Evolutionary conservation across 192 early-diverging fungal genomes (phyloP).

Genomic region (Blastocladiella britannica): DNA sequence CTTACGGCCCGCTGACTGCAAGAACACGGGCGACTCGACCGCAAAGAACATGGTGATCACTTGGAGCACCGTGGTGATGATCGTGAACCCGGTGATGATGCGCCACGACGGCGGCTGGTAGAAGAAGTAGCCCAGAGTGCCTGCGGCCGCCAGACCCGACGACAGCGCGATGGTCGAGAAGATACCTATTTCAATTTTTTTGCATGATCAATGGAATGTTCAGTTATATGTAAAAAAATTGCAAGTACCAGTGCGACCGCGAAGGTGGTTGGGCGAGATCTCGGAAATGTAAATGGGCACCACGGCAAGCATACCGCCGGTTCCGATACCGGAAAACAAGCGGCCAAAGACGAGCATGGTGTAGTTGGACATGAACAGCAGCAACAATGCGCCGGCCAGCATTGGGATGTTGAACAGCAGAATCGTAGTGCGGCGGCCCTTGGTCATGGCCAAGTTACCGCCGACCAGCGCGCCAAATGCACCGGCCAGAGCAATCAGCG

Average conservation of each 20-base stretch:
- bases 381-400: not conserved
- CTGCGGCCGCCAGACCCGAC: not conserved
- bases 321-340: not conserved
- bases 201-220: not conserved
- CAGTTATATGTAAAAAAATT: too few relatives aligned
- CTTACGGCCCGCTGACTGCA: not conserved
- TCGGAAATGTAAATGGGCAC: not conserved
- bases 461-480: not conserved
- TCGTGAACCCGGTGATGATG: not conserved
- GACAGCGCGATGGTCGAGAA: not conserved
- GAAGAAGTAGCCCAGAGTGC: not conserved
- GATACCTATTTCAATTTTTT: not conserved
- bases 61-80: not conserved
- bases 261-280: not conserved
- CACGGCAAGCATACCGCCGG: not conserved
- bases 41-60: not conserved
- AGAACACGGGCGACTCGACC: not conserved
- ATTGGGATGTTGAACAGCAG: not conserved
- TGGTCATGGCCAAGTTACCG: not conserved
- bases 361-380: not conserved
- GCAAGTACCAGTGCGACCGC: too few relatives aligned
- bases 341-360: not conserved
- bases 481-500: not conserved
- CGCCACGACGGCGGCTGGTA: not conserved
- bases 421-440: not conserved